Conservation (phyloP, 495 filamentous ascomycete species). For the Pyrenula aspistea region DNA sequence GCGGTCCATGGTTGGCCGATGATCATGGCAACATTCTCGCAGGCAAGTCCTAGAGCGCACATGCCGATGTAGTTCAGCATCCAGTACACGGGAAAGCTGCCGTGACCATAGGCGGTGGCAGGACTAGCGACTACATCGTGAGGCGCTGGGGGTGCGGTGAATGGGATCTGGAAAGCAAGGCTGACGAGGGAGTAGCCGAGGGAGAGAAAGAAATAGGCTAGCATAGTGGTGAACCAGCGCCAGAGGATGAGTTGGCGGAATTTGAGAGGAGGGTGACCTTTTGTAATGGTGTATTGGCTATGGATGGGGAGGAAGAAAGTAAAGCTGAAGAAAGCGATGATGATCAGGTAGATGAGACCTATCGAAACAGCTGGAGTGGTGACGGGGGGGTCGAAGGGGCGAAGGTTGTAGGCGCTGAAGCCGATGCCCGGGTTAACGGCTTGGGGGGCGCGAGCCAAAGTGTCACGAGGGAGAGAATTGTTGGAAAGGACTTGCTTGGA, state of each 20-base stretch:
- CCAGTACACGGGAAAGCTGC: constrained; percentile 59
- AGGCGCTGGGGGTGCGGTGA: constrained; percentile 31
- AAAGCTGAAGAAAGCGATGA: constrained; percentile 62
- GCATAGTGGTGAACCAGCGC: constrained; percentile 47
- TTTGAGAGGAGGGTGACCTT: constrained; percentile 45
- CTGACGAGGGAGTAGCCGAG: constrained; percentile 55
- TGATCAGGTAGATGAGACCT: constrained; percentile 62
- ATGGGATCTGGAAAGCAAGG: constrained; percentile 54
- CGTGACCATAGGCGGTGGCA: constrained; percentile 46
- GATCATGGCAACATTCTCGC: constrained; percentile 63
- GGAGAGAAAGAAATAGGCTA: constrained; percentile 55
- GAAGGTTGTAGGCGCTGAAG: constrained; percentile 46
- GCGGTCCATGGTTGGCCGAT: constrained; percentile 55
- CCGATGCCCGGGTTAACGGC: constrained; percentile 53
- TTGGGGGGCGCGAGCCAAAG: constrained; percentile 36
- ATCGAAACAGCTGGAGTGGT: constrained; percentile 49
- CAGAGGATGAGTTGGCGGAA: constrained; percentile 48
- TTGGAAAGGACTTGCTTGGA: constrained; percentile 22
- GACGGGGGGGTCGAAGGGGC: constrained; percentile 46
- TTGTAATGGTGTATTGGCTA: constrained; percentile 37
- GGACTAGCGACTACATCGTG: constrained; percentile 29
- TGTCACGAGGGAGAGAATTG: constrained; percentile 16
- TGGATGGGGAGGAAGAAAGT: constrained; percentile 60
- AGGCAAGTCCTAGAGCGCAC: constrained; percentile 53
- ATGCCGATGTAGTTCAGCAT: constrained; percentile 66